Evolutionary conservation across 768 basidiomycete species (phyloP), one percentile per base, ranked within the genome.

Genomic region (Cyathus striatus): DNA sequence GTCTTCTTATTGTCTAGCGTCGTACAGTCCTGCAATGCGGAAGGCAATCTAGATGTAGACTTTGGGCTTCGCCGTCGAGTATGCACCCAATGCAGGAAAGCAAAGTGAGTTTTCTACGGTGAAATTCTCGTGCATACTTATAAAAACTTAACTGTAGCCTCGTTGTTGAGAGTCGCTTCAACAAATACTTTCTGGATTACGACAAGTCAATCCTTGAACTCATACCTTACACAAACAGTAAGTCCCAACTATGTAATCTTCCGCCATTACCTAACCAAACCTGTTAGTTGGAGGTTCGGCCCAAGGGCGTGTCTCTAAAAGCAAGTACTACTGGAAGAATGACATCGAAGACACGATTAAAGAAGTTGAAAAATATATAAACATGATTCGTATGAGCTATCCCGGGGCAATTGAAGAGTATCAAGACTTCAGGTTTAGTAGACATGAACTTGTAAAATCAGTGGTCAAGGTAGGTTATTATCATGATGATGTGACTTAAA

Each of bases 251-350:
- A 30, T 3, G 21, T 22, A 6, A 23, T 26, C 4, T 21, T 7
- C 27, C 3, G 17, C 45, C 10, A 32, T 18, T 23, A 42, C 46
- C 3, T 46, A 13, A 18, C 18, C 17, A 18, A 13, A 44, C n/a
- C n/a, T n/a, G n/a, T n/a, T n/a, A 67, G 65, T 58, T 23, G 57
- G 59, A 20, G 60, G 57, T 9, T 58, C 59, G 57, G 23, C 56
- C 3, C 56, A 59, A 44, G 57, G 57, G 1, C 46, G 56, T 37
- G 36, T 49, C 4, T 56, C 55, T 7, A 42, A 23, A 2, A 64
- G 60, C 39, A 53, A 53, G 26, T 68, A 54, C 37, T 68, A 59
- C 46, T 68, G 65, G 66, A 50, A 49, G 16, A 22, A 33, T 4
- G 68, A 68, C 39, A 53, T 70, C 16, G 37, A 50, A 6, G 34